Evolutionary conservation across 139 green algal species (phyloP).

Genomic region (Chloropicon primus): DNA sequence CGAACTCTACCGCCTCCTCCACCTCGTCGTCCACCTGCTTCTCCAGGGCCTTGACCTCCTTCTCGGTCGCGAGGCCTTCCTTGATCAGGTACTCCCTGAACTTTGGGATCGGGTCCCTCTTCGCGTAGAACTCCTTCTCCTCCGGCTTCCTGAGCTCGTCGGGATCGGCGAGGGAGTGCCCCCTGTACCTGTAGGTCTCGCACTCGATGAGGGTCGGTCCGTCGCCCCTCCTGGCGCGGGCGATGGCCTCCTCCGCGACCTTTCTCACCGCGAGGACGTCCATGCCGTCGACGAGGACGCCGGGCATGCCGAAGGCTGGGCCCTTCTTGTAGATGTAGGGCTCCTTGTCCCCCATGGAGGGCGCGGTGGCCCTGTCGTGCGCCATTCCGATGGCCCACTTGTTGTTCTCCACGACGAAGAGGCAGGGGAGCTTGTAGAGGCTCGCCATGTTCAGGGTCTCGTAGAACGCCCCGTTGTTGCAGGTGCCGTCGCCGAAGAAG

Average conservation of each 20-base stretch:
- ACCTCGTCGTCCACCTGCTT: slow-evolving; percentile 40
- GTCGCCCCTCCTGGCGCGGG: slow-evolving; percentile 69
- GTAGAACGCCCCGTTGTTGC: slow-evolving; percentile 90
- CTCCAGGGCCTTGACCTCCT: slow-evolving; percentile 9
- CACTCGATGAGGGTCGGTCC: slow-evolving; percentile 93
- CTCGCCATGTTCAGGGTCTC: slow-evolving; percentile 95
- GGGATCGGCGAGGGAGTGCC: slow-evolving; percentile 93
- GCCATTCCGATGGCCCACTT: slow-evolving; percentile 96
- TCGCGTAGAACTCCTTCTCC: slow-evolving; percentile 74
- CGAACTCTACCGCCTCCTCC: slow-evolving; percentile 84
- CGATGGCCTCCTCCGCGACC: slow-evolving; percentile 78
- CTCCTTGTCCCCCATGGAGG: slow-evolving; percentile 47
- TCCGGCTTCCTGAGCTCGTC: slow-evolving; percentile 86
- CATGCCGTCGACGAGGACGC: slow-evolving; percentile 93
- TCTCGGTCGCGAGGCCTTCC: neutral
- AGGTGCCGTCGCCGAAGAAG: slow-evolving; percentile 96
- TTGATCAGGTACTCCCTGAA: slow-evolving; percentile 71
- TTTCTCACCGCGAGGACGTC: slow-evolving; percentile 87
- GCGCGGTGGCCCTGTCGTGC: slow-evolving; percentile 65
- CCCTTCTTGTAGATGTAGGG: slow-evolving; percentile 98
- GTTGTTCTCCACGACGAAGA: slow-evolving; percentile 99
- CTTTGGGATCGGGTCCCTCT: slow-evolving; percentile 69
- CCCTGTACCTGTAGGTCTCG: slow-evolving; percentile 95
- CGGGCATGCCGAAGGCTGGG: slow-evolving; percentile 89
- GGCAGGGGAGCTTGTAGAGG: slow-evolving; percentile 93